Base-by-base conservation (phyloP, 2,329 filamentous ascomycete species). In the Penicillium sp. region DNA sequence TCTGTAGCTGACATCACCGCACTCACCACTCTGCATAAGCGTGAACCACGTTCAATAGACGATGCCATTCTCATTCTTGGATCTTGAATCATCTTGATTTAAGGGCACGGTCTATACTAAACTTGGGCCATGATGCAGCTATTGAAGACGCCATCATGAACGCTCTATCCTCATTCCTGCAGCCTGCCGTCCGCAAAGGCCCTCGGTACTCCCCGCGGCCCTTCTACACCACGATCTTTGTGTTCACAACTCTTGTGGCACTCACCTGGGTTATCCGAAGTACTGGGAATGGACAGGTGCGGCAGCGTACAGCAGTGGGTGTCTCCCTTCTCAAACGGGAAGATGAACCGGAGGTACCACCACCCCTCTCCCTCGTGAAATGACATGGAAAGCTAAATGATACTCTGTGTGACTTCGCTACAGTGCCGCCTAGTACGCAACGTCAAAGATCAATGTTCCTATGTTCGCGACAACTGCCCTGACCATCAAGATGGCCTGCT, bases 401-500 rank as follows among this genome's bases (percentile, higher is more conserved):
- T 42, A 6, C 29, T 24, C 42, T 49, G 56, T 60, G 40, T 32
- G 41, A 61, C 56, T 10, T 44, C 8, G 12, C 23, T 46, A 35
- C 49, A 91, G 75, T 98, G 93, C 67, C 85, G 84, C 52, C 75
- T 88, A 29, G 89, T 98, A 47, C 89, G 93, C 69, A 72, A 81
- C 42, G 86, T 84, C 45, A 65, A 77, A 52, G 87, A 98, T 67
- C 83, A 96, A 73, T 98, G 93, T 75, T 83, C 84, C 59, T 97
- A 93, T 71, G 83, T 97, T 50, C 82, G 78, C 58, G 77, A 79
- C 49, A 87, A 96, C 69, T 98, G 93, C 70, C 77, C 80, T 29
- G 89, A 95, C 63, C 89, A 96, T 66, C 88, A 96, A 72, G 88
- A 91, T 46, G 92, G 93, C 27, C 81, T 97, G 54, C 75, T 96